Evolutionary conservation across 345 rosid genomes (phyloP).

Genomic region (Microthlaspi erraticum): DNA sequence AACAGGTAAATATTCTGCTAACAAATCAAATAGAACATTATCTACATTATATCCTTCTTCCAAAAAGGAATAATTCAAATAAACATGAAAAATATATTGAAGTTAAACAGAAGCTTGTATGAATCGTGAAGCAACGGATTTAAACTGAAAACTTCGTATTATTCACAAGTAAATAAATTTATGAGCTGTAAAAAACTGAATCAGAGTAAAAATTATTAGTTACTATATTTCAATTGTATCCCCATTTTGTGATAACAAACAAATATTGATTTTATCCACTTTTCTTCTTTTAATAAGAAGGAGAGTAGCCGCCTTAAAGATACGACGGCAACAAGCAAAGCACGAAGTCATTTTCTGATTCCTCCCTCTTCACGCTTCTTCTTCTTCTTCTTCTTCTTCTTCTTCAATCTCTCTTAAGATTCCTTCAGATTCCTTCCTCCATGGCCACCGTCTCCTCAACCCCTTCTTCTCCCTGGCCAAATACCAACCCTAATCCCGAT

Average conservation of each 20-base stretch:
- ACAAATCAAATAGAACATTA: background rate
- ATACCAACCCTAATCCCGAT: slow-evolving; percentile 40
- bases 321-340: slow-evolving; percentile 45
- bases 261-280: background rate
- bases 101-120: too few relatives aligned
- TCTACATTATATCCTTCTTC: background rate
- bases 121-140: too few relatives aligned
- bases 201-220: background rate
- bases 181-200: slow-evolving; percentile 7
- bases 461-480: slow-evolving; percentile 63
- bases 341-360: slow-evolving; percentile 34
- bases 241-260: background rate
- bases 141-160: background rate
- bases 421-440: slow-evolving; percentile 31
- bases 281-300: slow-evolving; percentile 4
- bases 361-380: slow-evolving; percentile 32
- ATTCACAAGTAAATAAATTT: background rate
- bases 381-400: slow-evolving; percentile 13
- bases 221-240: slow-evolving; percentile 25
- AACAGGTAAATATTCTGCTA: background rate
- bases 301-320: slow-evolving; percentile 37
- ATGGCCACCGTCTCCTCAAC: slow-evolving; percentile 84
- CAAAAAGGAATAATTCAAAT: too few relatives aligned
- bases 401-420: slow-evolving; percentile 12
- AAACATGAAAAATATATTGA: too few relatives aligned